Evolutionary conservation across 2,329 filamentous ascomycete species (phyloP), one percentile per base, ranked within the genome.

Genomic region (Lecanicillium sp.): DNA sequence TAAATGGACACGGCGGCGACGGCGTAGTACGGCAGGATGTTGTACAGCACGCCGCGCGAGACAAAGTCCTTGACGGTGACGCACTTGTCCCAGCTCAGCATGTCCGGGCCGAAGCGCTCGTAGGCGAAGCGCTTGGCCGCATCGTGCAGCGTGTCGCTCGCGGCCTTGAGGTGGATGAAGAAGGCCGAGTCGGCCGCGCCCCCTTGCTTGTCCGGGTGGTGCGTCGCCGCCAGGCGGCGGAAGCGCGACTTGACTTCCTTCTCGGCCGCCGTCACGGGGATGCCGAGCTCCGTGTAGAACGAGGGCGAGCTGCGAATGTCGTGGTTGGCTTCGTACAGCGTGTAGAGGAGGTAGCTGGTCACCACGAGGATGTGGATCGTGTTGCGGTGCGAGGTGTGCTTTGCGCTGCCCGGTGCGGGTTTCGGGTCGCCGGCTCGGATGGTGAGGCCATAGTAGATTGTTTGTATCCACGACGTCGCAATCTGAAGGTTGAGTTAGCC

Each of bases 321-420:
- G 66, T 85, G 79, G 70, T 94, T 86, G 53, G 87, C 84, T 65
- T 97, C 90, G 66, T 89, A 92, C 52, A 97, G 79, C 33, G 88
- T 95, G 70, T 95, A 96, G 47, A 83, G 64, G 28, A 97, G 84
- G 65, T 97, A 98, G 44, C 77, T 65, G 35, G 82, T 69, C 36
- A 97, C 82, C 53, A 97, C 86, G 49, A 82, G 68, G 55, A 90
- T 82, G 58, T 92, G 81, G 57, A 96, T 90, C 51, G 79, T 77
- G 42, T 84, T 84, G 44, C 87, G 82, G 66, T 97, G 86, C 41
- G 74, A 71, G 46, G 73, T 69, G 58, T 77, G 86, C 48, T 79
- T 79, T 3, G 79, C 71, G n/a, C 74, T 70, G 59, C 85, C 77
- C 27, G 84, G 77, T 42, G 65, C 76, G 2, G 84, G 90, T 43